Evolutionary conservation across 2,329 filamentous ascomycete genomes (phyloP), one percentile per base, ranked within the genome.

Genomic region (Fusarium euwallaceae): DNA sequence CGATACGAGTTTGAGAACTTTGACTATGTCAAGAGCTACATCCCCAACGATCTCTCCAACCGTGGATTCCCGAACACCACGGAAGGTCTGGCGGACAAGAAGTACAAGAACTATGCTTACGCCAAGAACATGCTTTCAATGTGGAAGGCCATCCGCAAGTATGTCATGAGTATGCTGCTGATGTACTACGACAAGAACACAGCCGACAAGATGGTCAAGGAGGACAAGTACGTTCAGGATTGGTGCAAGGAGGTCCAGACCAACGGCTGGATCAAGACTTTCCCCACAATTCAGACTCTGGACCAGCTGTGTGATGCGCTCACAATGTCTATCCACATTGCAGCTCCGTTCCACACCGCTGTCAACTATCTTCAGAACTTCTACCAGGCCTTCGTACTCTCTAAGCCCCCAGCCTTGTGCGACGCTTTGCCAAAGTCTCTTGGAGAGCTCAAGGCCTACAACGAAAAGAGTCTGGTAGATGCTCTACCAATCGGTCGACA

Each of bases 321-420:
- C 29, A 87, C 85, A 24, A 88, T 88, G 87, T 86, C 85, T 78
- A 88, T 88, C 68, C 86, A 88, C 78, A 85, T 87, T 58, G 87
- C 87, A 7, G 82, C 85, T 2, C 86, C 87, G 0, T 85, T 86
- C 70, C 86, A 88, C 77, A 87, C 82, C 4, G 83, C 87, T 7
- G 83, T 88, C 71, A 88, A 88, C 78, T 88, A 88, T 73, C 80
- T 88, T 0, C 87, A 88, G 70, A 83, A 85, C 70, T 88, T 86
- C 78, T 88, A 88, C 79, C 83, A 86, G 69, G 78, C 81, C 20
- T 88, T 88, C 72, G 86, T 88, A 6, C 72, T 83, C 51, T 83
- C 84, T 61, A 87, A 87, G 74, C 85, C 86, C 0, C 79, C 84
- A 1, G 79, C 79, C 27, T 78, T 87, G 2, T 85, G 81, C 73